A percentile compares a stretch with the other conserved stretches of the same genome.
These are phyloP conservation scores for Mycena metata DNA, from an alignment of 768 basidiomycete species.

Conservation along the genomic window DNA sequence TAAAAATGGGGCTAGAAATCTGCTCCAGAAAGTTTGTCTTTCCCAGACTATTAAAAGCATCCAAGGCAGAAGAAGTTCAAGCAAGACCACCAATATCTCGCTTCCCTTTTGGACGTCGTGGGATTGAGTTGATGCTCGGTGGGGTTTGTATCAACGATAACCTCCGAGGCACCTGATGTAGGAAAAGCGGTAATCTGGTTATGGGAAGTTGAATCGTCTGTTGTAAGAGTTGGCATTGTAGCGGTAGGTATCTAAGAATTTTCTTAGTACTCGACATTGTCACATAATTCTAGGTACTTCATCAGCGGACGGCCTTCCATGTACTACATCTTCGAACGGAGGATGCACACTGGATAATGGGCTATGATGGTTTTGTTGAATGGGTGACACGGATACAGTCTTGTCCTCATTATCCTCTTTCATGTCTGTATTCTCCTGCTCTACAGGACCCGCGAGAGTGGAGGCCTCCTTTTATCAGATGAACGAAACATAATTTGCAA, in stretches of 20 bases:
- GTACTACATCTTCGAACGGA: background rate
- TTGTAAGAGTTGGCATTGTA: constrained; percentile 3
- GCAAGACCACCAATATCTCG: constrained; percentile 7
- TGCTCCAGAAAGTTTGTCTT: constrained; percentile 5
- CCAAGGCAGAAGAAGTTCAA: constrained; percentile 8
- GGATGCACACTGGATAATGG: constrained; percentile 1
- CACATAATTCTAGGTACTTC: constrained; percentile 9
- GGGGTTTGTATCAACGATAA: constrained; percentile 10
- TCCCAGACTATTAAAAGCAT: constrained; percentile 2
- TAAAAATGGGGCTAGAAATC: constrained; percentile 8
- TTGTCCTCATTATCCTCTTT: constrained; percentile 6
- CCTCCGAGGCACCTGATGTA: constrained; percentile 4
- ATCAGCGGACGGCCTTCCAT: constrained; percentile 3
- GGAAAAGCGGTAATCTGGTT: constrained; percentile 5
- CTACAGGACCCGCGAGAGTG: background rate
- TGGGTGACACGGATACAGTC: background rate
- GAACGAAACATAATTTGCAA: background rate
- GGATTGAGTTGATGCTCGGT: constrained; percentile 5
- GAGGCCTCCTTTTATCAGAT: constrained; percentile 1
- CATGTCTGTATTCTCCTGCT: constrained; percentile 5
- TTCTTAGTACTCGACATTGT: constrained; percentile 11
- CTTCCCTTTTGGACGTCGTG: constrained; percentile 2
- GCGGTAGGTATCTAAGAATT: constrained; percentile 3
- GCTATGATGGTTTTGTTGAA: background rate
- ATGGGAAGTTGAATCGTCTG: constrained; percentile 2